Evolutionary conservation across 208 protist genomes (phyloP), one percentile per base, ranked within the genome.

Genomic region (Leishmania mexicana): DNA sequence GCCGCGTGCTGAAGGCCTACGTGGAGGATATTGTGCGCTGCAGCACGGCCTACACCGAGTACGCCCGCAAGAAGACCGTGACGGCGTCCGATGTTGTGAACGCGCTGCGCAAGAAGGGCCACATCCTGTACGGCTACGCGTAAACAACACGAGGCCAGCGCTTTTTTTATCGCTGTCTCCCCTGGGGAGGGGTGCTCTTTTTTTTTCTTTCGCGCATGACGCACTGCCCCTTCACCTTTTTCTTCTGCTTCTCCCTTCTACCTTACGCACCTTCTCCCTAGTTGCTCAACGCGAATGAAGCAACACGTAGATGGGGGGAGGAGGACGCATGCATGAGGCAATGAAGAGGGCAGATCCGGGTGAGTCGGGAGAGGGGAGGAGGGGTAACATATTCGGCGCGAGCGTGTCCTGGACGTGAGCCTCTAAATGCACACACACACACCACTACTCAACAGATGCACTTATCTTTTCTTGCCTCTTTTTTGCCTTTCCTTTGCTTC

Each of bases 51-150:
- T 97, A 97, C 88, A 96, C 94, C 60, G 93, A 97, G 84, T 96
- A 97, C 83, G 87, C 88, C 40, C 85, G 90, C 76, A 85, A 94
- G 81, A 95, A 95, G 84, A 98, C 94, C 45, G 93, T 97, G 51
- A 97, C 93, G 71, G 89, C 94, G 54, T 84, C 85, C 24, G 95
- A 97, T 81, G 92, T 98, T 65, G 94, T 98, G 80, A 95, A 96
- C 77, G 93, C 95, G 54, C 90, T 98, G 49, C 96, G 96, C 88
- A 94, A 95, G 86, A 90, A 89, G 75, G 95, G 95, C 76, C 86
- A 94, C 81, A 97, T 95, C 68, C 85, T 98, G 35, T 98, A 98
- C 85, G 94, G 95, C 81, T 98, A 96, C 84, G 94, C 90, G 78
- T 90, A 88, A 64, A 54, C 19, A 45, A 78, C 7, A 28, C 31